A percentile compares a stretch with the other conserved stretches of the same genome.
These are phyloP conservation scores for Trichoderma sp. DNA, from an alignment of 2,329 filamentous ascomycete genomes.

Conservation along the genomic window DNA sequence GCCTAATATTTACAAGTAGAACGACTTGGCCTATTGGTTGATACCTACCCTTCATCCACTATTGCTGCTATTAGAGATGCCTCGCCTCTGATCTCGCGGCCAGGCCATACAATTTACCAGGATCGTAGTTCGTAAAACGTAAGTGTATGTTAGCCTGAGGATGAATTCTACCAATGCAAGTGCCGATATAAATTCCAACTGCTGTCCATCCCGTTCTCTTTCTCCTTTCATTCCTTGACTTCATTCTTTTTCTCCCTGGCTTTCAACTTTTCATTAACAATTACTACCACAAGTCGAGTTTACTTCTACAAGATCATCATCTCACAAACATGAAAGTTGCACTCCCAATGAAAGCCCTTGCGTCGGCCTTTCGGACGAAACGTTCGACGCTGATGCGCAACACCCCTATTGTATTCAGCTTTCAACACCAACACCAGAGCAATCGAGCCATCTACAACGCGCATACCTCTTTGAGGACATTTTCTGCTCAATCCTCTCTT, in stretches of 20 bases:
- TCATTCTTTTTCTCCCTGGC: neutral
- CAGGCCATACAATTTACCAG: neutral
- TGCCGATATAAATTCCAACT: neutral
- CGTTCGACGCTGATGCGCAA: neutral
- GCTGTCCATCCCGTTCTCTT: neutral
- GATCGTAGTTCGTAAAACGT: neutral
- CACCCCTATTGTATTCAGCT: neutral
- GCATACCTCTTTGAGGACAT: neutral
- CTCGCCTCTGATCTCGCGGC: neutral
- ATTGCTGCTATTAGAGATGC: neutral
- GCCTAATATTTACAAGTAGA: neutral
- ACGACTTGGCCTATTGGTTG: neutral
- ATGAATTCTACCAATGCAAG: neutral
- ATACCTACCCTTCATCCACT: neutral
- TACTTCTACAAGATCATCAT: neutral
- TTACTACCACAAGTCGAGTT: neutral
- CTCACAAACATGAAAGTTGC: neutral
- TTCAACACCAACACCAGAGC: neutral
- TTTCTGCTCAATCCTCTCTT: neutral
- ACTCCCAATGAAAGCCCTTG: neutral
- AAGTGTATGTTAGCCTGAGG: neutral
- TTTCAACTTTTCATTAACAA: neutral
- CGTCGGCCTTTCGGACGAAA: neutral
- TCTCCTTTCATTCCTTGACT: neutral
- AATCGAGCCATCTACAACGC: neutral